phyloP scores from a whole-genome alignment of 768 basidiomycete genomes.

The Lentinula sp. region DNA sequence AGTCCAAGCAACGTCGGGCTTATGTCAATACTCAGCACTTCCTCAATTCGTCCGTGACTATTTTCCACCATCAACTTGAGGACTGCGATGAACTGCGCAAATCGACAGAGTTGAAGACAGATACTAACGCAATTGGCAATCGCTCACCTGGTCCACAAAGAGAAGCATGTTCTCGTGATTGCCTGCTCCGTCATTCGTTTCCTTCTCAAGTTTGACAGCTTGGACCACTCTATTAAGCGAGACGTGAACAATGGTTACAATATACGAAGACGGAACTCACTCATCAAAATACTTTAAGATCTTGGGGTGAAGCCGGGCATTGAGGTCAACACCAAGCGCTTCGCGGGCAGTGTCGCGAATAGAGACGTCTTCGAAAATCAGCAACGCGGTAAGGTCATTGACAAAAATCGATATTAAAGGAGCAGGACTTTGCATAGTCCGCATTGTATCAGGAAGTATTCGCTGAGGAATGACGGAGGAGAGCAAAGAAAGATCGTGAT shows the following conservation, averaged over 20 bases:
- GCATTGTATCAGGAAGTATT: slow-evolving; percentile 66
- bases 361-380: slow-evolving; percentile 56
- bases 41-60: slow-evolving; percentile 48
- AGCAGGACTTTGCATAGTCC: slow-evolving; percentile 49
- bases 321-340: slow-evolving; percentile 75
- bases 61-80: slow-evolving; percentile 79
- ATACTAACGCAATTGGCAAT: not conserved
- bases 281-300: slow-evolving; percentile 69
- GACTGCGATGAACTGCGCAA: slow-evolving; percentile 62
- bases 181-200: not conserved
- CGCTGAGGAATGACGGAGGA: slow-evolving; percentile 47
- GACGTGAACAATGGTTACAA: not conserved
- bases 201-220: not conserved
- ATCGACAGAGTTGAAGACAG: not conserved
- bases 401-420: slow-evolving; percentile 63
- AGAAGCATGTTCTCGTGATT: slow-evolving; percentile 30
- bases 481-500: slow-evolving; percentile 44
- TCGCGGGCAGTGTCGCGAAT: slow-evolving; percentile 79
- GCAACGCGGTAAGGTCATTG: slow-evolving; percentile 57
- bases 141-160: slow-evolving; percentile 69
- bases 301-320: slow-evolving; percentile 58
- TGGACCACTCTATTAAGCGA: slow-evolving; percentile 5
- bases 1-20: slow-evolving; percentile 53
- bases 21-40: slow-evolving; percentile 59
- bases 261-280: slow-evolving; percentile 35